Conservation (phyloP, 805 yeast genomes). For the Metschnikowia lunata region DNA sequence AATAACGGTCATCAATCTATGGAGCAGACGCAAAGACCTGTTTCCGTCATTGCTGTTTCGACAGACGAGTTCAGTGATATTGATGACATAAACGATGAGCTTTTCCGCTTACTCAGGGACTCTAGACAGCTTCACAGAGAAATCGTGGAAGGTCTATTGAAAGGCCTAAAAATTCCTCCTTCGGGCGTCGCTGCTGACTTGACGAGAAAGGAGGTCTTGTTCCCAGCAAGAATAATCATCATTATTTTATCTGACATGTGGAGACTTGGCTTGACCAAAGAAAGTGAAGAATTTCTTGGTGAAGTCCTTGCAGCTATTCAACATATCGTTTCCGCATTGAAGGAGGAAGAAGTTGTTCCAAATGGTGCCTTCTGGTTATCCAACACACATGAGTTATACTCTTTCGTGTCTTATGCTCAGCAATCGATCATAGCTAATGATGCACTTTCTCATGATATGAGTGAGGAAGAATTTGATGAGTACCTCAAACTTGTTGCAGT, state of each 20-base stretch:
- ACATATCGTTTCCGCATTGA: conserved; percentile 69
- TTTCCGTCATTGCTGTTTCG: conserved; percentile 57
- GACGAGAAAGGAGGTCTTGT: conserved; percentile 84
- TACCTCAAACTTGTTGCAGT: conserved; percentile 85
- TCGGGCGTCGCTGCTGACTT: conserved; percentile 80
- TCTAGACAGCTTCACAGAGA: conserved; percentile 73
- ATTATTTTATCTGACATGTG: conserved; percentile 95
- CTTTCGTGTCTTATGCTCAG: conserved; percentile 93
- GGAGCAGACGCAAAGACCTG: conserved; percentile 49
- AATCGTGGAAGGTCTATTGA: conserved; percentile 79
- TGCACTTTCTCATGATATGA: conserved; percentile 74
- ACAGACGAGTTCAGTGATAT: conserved; percentile 49
- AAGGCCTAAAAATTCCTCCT: conserved; percentile 79
- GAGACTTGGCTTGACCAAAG: conserved; percentile 91
- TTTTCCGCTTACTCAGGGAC: conserved; percentile 66
- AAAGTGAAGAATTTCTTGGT: conserved; percentile 86
- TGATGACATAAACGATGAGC: conserved; percentile 71
- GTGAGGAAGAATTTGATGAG: conserved; percentile 84
- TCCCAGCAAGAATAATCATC: conserved; percentile 93
- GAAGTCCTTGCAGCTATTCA: conserved; percentile 85
- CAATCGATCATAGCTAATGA: conserved; percentile 85
- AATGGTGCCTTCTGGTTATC: conserved; percentile 98
- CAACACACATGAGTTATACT: conserved; percentile 90
- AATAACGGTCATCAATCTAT: conserved; percentile 26
- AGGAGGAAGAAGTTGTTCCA: conserved; percentile 81